phyloP scores from a whole-genome alignment of 208 protist genomes.

The Crithidia thermophila region DNA sequence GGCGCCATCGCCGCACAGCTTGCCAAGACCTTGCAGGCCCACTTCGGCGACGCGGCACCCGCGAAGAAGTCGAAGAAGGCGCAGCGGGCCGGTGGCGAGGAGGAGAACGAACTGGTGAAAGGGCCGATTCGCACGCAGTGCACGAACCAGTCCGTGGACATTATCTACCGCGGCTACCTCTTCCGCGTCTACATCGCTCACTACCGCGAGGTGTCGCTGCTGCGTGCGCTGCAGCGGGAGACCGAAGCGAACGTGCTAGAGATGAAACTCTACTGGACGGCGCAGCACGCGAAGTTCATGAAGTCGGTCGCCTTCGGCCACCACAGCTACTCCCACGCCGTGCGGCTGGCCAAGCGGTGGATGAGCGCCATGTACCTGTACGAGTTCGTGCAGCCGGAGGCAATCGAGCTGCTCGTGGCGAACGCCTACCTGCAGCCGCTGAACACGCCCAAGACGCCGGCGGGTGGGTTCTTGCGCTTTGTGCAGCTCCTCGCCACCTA shows the following conservation, averaged over 20 bases:
- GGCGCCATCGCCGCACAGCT: conserved; percentile 88
- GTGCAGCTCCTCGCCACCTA: conserved; percentile 77
- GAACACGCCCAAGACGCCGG: conserved; percentile 61
- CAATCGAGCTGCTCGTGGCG: conserved; percentile 82
- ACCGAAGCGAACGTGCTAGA: conserved; percentile 75
- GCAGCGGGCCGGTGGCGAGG: neutral
- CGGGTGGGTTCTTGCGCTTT: conserved; percentile 79
- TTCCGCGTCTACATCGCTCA: conserved; percentile 89
- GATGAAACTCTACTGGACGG: conserved; percentile 85
- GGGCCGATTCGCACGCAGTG: conserved; percentile 52
- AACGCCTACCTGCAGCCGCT: conserved; percentile 65
- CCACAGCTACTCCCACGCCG: conserved; percentile 70
- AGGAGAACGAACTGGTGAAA: neutral
- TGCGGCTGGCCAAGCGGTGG: conserved; percentile 82
- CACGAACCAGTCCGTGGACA: conserved; percentile 75
- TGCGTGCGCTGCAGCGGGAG: conserved; percentile 73
- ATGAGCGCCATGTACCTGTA: conserved; percentile 75
- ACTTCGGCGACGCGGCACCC: conserved; percentile 25
- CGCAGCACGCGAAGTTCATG: conserved; percentile 85
- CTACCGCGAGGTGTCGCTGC: conserved; percentile 86
- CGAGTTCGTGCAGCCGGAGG: conserved; percentile 85
- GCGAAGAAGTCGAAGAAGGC: conserved; percentile 12
- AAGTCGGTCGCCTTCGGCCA: conserved; percentile 77
- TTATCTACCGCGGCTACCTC: conserved; percentile 81
- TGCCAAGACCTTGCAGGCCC: conserved; percentile 65